Evolutionary conservation across 2,329 filamentous ascomycete genomes (phyloP), one percentile per base, ranked within the genome.

Genomic region (Fusarium tricinctum): DNA sequence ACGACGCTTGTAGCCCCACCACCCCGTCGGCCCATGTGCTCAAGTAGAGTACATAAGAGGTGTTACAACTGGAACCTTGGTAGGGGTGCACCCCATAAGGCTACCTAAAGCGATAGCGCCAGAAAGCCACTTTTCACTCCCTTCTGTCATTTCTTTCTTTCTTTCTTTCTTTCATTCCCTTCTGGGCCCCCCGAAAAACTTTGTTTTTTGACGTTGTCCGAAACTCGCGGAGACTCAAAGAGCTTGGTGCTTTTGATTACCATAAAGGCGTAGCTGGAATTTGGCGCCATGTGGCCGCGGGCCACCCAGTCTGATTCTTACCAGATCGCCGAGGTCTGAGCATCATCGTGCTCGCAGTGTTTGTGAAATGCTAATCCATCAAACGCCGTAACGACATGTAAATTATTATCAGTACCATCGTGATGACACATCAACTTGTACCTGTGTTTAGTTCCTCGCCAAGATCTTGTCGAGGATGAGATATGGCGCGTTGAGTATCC

Each of bases 1-100:
- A 9, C 22, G 13, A n/a, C 12, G 3, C 17, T 39, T 50, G 73
- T 74, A 63, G 38, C 56, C 70, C 68, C 63, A 63, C 67, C 39
- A 20, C 38, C 43, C 23, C 35, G 12, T 47, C n/a, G 30, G 53
- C 45, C 72, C 69, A 72, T 74, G 71, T 72, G 71, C 62, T 60
- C 48, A 66, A 51, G 72, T 66, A 70, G 43, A 58, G 46, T 49
- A 35, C 26, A 28, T 28, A 48, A 38, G 70, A 61, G 64, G 66
- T 69, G 52, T 49, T 48, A 50, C 28, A 8, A 23, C 7, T 23
- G 23, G 48, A 70, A 62, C 46, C 53, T 58, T 66, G 42, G 40
- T 53, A 54, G 50, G 53, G 62, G 55, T 51, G 62, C 23, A 43
- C 26, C 19, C 47, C 23, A 23, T 17, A 56, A 58, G 47, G 28